Evolutionary conservation across 116 monocot species (phyloP).

Genomic region (Trichopus zeylanicus): DNA sequence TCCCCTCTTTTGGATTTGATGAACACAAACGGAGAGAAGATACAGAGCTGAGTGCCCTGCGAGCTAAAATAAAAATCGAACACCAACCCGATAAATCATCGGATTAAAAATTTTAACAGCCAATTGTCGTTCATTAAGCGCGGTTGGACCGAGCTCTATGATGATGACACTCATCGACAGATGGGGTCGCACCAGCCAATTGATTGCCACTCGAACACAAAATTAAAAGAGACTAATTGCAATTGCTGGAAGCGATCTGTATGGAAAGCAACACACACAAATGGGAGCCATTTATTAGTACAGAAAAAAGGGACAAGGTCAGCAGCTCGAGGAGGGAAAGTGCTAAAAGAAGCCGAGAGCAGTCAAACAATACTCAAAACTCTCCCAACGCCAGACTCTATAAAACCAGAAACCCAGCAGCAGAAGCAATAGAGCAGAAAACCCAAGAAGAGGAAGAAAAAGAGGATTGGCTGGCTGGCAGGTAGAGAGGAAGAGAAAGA

Average conservation of each 20-base stretch:
- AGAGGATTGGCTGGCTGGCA: neutral
- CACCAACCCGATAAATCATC: no score
- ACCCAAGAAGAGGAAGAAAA: neutral
- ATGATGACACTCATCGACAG: slow-evolving; percentile 1
- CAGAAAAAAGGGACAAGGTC: slow-evolving; percentile 6
- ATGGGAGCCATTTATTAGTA: neutral
- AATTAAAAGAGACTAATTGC: neutral
- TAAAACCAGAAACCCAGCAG: neutral
- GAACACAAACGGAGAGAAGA: neutral
- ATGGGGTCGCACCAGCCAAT: slow-evolving; percentile 10
- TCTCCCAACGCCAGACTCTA: neutral
- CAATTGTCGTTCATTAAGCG: neutral
- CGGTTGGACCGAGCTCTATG: neutral
- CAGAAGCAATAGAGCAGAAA: neutral
- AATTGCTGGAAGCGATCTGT: no score
- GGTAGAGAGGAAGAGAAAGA: slow-evolving; percentile 4
- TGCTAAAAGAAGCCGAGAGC: slow-evolving; percentile 2
- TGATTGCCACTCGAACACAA: neutral
- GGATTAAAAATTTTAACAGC: no score
- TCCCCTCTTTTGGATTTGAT: slow-evolving; percentile 1
- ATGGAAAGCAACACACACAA: no score
- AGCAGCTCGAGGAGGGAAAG: slow-evolving; percentile 15
- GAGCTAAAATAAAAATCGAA: no score
- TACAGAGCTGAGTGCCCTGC: slow-evolving; percentile 5
- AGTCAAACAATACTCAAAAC: neutral